Base-by-base conservation (phyloP, 768 basidiomycete species). In the Imleria badia region DNA sequence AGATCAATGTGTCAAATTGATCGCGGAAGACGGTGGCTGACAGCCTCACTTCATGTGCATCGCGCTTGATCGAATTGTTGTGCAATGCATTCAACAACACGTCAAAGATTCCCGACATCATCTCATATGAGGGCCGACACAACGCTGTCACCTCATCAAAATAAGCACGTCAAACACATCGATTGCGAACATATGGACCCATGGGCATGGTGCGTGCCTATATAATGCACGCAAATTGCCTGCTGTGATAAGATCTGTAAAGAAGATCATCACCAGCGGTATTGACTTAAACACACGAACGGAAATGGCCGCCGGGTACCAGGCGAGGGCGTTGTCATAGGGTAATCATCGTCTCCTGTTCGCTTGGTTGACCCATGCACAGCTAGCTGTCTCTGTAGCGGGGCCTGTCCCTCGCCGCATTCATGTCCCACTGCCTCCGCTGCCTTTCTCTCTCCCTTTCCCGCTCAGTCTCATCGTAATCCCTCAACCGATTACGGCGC, bases 351-450 rank as follows among this genome's bases (percentile, higher is more conserved):
- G 26, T 43, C 23, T 45, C 19, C 38, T 58, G 35, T 39, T 45
- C 19, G 42, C 47, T 52, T 45, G 34, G 33, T 48, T 43, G 61
- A 56, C 45, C 48, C 22, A 30, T 38, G 48, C 45, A 56, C 17
- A 31, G 20, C 60, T 71, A 71, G 52, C 39, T 46, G 39, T 55
- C 40, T 50, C 60, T 67, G 46, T 54, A 42, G 19, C 56, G 69
- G 14, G 64, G 67, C 22, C 58, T 63, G 34, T 80, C 73, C 56
- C 82, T 75, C 45, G 72, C 64, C 12, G 73, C 56, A 59, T 78
- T 79, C 46, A 66, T 62, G 50, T 81, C 78, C 84, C 84, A 84
- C 41, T 80, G 66, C 60, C 75, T 74, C 22, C 84, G 72, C 55
- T 82, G 79, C 39, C 75, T 67, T 54, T 73, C 76, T 41, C 81